Conservation (phyloP, 1,284 basidiomycete species). For the Apiotrichum montevideense region DNA sequence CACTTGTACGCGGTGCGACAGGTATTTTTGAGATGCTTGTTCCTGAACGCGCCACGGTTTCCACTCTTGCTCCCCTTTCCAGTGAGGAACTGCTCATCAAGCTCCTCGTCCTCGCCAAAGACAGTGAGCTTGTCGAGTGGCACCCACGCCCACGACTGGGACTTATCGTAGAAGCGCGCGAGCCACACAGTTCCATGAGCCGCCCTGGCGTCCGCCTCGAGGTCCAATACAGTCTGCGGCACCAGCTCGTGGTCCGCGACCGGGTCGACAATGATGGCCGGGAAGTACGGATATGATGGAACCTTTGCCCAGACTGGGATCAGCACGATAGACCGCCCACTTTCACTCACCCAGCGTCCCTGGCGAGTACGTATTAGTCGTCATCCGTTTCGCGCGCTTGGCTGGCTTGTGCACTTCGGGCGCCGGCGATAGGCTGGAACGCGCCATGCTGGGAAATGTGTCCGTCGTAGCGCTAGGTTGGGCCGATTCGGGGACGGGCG, state of each 20-base stretch:
- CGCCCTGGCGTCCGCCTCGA: slow-evolving; percentile 28
- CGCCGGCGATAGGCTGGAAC: slow-evolving; percentile 6
- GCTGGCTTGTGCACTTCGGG: neutral
- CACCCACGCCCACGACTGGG: slow-evolving; percentile 58
- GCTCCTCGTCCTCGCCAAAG: slow-evolving; percentile 51
- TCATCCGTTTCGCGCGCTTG: slow-evolving; percentile 5
- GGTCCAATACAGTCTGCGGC: slow-evolving; percentile 50
- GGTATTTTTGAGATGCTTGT: slow-evolving; percentile 7
- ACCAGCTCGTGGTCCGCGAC: slow-evolving; percentile 51
- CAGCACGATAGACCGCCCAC: slow-evolving; percentile 3
- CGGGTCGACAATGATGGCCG: slow-evolving; percentile 44
- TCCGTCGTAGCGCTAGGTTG: neutral
- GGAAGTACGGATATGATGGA: slow-evolving; percentile 44
- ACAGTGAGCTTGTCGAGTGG: slow-evolving; percentile 51
- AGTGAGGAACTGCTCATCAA: slow-evolving; percentile 14
- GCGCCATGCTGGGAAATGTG: neutral
- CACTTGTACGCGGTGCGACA: slow-evolving; percentile 30
- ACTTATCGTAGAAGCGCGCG: slow-evolving; percentile 63
- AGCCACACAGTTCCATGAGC: slow-evolving; percentile 44
- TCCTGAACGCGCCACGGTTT: slow-evolving; percentile 19
- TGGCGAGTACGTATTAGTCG: slow-evolving; percentile 23
- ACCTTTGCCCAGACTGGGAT: slow-evolving; percentile 44
- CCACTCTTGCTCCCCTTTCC: slow-evolving; percentile 18
- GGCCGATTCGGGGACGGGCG: slow-evolving; percentile 10
- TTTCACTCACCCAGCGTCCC: slow-evolving; percentile 37